Conservation (phyloP, 169 alveolate species). For the Cryptosporidium parvum region DNA sequence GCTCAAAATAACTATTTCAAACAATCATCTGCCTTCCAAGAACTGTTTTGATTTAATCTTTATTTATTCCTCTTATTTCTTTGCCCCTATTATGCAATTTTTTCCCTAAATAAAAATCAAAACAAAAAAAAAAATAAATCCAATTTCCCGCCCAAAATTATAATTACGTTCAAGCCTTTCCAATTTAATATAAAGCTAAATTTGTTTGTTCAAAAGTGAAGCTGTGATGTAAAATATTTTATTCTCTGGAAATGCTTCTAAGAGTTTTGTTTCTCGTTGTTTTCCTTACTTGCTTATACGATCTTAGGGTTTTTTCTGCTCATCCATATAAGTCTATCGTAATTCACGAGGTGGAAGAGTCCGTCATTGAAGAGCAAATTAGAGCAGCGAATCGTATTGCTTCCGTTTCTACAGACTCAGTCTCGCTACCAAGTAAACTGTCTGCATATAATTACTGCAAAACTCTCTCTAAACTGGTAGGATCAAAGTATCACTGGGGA, state of each 20-base stretch:
- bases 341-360: constrained; percentile 3
- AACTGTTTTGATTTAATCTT: neutral
- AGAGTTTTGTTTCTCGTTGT: neutral
- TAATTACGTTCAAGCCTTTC: neutral
- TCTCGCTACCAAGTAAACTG: neutral
- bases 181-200: neutral
- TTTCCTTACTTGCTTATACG: neutral
- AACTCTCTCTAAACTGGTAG: neutral
- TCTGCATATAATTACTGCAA: constrained; percentile 11
- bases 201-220: neutral
- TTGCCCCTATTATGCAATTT: neutral
- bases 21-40: neutral
- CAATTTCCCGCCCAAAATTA: constrained; percentile 1
- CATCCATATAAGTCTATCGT: neutral
- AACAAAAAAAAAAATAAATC: neutral
- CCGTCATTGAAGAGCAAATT: neutral
- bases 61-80: neutral
- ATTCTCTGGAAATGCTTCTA: neutral
- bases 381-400: neutral
- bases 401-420: neutral
- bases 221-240: neutral
- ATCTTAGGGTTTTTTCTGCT: neutral
- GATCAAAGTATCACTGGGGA: constrained; percentile 43
- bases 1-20: neutral
- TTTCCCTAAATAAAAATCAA: neutral